phyloP scores from a whole-genome alignment of 2,329 filamentous ascomycete species.

The Aschersonia sp. region DNA sequence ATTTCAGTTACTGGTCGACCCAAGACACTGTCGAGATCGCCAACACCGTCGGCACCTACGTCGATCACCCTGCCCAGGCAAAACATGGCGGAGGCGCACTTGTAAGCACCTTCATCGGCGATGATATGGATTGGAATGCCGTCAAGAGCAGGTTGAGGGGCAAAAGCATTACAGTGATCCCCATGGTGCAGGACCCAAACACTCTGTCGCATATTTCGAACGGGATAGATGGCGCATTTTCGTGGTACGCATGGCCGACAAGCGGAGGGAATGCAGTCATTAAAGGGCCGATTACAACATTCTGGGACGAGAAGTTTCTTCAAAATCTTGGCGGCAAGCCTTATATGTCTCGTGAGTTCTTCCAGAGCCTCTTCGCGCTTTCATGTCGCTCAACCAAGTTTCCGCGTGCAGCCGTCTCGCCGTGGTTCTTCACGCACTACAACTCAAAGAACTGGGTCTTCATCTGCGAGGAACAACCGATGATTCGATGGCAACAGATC shows the following conservation, averaged over 20 bases:
- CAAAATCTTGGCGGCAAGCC: conserved; percentile 5
- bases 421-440: conserved; percentile 12
- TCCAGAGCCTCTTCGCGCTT: background rate
- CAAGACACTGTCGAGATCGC: conserved; percentile 8
- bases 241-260: conserved; percentile 11
- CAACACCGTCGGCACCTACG: conserved; percentile 7
- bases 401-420: conserved; percentile 6
- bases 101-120: conserved; percentile 11
- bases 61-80: conserved; percentile 7
- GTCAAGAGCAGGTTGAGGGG: conserved; percentile 7
- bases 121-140: conserved; percentile 9
- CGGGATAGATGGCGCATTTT: conserved; percentile 9
- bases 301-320: conserved; percentile 8
- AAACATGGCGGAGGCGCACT: conserved; percentile 8
- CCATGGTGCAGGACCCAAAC: conserved; percentile 8
- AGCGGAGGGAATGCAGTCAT: conserved; percentile 9
- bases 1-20: conserved; percentile 11
- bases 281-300: conserved; percentile 8
- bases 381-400: background rate
- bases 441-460: conserved; percentile 11
- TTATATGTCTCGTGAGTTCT: conserved; percentile 10
- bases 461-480: conserved; percentile 10
- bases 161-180: conserved; percentile 9
- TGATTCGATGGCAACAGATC: conserved; percentile 9
- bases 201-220: conserved; percentile 4